A percentile compares a stretch with the other conserved stretches of the same genome.
Conservation (phyloP, 176 grass and related monocot species). For the Dendrocalamus sinicus region DNA sequence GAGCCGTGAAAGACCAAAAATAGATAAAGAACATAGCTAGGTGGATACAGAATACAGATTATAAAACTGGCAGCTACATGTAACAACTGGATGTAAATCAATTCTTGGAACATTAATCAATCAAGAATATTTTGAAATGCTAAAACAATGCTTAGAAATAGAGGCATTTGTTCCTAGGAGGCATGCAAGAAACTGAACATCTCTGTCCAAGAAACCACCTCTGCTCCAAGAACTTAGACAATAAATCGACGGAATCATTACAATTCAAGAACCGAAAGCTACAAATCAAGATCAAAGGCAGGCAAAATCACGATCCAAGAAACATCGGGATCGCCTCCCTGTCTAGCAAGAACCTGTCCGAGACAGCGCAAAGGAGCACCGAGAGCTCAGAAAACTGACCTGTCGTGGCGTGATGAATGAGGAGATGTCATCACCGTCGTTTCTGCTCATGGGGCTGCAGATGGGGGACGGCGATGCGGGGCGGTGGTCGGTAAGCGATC, state of each 20-base stretch:
- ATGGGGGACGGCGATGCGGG: constrained; percentile 73
- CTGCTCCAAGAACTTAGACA: background rate
- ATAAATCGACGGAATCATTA: background rate
- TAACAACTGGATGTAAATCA: constrained; percentile 5
- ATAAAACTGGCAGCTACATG: constrained; percentile 12
- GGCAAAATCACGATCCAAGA: constrained; percentile 30
- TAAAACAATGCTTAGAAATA: background rate
- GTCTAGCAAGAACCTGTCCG: constrained; percentile 23
- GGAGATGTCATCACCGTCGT: constrained; percentile 32
- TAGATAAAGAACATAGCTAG: constrained; percentile 22
- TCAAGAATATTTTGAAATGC: background rate
- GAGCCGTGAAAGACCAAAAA: constrained; percentile 28
- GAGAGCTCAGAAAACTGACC: constrained; percentile 47
- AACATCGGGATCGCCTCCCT: background rate
- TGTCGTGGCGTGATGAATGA: constrained; percentile 54
- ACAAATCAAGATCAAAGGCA: constrained; percentile 16
- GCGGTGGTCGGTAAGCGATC: constrained; percentile 58
- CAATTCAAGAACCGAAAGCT: constrained; percentile 33
- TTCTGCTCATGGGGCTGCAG: constrained; percentile 67
- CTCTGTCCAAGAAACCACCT: constrained; percentile 29
- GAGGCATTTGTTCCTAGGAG: constrained; percentile 27
- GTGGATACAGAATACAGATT: background rate
- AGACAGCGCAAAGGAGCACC: background rate
- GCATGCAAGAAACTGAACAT: constrained; percentile 19
- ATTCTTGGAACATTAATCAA: constrained; percentile 15